Conservation (phyloP, 2,329 filamentous ascomycete genomes). For the Xylaria sp. region DNA sequence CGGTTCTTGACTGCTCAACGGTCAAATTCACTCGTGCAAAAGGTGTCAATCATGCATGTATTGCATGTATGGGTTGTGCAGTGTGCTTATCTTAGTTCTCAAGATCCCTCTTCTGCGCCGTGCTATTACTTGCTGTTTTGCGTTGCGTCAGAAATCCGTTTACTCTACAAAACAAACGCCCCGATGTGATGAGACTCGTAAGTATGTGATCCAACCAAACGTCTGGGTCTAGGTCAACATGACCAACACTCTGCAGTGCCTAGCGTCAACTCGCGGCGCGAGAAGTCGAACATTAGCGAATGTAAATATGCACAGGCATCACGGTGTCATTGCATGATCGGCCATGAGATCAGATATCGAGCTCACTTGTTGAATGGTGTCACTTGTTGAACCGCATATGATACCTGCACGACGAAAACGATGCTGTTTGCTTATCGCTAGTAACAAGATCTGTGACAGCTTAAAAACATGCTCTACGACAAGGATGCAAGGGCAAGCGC, state of each 20-base stretch:
- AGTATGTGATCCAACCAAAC: background rate
- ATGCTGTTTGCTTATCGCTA: background rate
- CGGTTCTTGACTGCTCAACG: background rate
- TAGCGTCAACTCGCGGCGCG: background rate
- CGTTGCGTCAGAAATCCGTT: background rate
- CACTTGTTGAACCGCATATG: slow-evolving; percentile 3
- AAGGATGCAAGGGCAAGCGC: background rate
- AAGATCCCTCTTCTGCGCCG: background rate
- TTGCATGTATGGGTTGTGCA: background rate
- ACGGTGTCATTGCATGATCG: slow-evolving; percentile 17
- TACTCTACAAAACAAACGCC: background rate
- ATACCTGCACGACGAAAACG: slow-evolving; percentile 6
- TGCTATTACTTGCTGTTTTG: background rate
- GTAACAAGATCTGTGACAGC: background rate
- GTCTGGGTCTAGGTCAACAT: slow-evolving; percentile 3
- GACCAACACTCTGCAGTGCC: slow-evolving; percentile 1
- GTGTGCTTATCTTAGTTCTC: slow-evolving; percentile 7
- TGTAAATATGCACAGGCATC: slow-evolving; percentile 2
- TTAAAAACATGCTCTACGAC: background rate
- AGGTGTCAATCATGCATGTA: background rate
- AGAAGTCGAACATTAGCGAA: background rate
- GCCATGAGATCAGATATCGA: slow-evolving; percentile 5
- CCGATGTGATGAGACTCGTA: slow-evolving; percentile 4
- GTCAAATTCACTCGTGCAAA: background rate
- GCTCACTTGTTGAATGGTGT: background rate